Base-by-base conservation (phyloP, 2,329 filamentous ascomycete species). In the Trichoderma sp. region DNA sequence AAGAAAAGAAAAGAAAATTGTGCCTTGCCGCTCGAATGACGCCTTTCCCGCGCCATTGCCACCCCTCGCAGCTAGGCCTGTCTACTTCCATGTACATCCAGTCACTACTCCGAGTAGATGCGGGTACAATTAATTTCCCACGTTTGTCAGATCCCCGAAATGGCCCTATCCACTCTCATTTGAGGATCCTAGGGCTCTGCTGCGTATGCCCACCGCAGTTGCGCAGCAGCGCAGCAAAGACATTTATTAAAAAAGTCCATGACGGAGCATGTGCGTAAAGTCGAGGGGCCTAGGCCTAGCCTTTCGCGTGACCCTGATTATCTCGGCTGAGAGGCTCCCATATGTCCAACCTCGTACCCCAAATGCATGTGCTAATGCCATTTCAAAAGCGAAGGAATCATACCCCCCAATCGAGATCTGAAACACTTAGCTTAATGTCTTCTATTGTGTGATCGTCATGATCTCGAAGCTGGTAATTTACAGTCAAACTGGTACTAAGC, bases 41-140 rank as follows among this genome's bases (percentile, higher is more conserved):
- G n/a, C 21, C 31, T 38, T 45, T n/a, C 38, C 16, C n/a, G n/a
- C 45, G 45, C 45, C 45, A n/a, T 53, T 65, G 63, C 35, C 24
- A 24, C 63, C 35, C 63, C 63, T 69, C 66, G 24, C 66, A 56
- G 66, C 62, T 24, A n/a, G 21, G n/a, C n/a, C n/a, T 21, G n/a
- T 53, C 50, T 56, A 24, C 50, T 56, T 56, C 50, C 24, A n/a
- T 29, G 56, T n/a, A 62, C 41, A 33, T n/a, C 45, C 9, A 53
- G 45, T 53, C 18, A 21, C 45, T 21, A 21, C 33, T 27, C 24
- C 27, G 38, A 38, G 62, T 24, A 53, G 38, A 60, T 65, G 69
- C 69, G 69, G 69, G 69, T 73, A 73, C 59, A 21, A 56, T 56
- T 73, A 73, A 65, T 73, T 73, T 73, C 69, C 69, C 69, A 73